phyloP scores from a whole-genome alignment of 106 monocot species.

The Posidonia australis region DNA sequence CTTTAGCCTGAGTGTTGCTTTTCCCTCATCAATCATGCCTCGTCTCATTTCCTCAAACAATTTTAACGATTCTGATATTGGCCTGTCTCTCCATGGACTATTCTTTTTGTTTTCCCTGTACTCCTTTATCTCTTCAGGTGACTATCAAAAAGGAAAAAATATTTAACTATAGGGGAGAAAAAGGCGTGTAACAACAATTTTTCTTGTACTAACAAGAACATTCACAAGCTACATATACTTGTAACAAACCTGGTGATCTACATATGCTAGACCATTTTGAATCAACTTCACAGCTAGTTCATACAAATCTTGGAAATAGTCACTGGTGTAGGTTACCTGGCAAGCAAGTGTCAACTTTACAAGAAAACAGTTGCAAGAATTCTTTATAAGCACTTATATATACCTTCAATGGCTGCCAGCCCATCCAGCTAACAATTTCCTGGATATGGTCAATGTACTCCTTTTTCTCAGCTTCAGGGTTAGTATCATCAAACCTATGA shows the following conservation, averaged over 20 bases:
- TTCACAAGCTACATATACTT: not conserved
- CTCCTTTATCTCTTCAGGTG: constrained; percentile 83
- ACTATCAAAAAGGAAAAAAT: constrained; percentile 17
- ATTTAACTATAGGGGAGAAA: not conserved
- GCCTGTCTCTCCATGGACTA: constrained; percentile 96
- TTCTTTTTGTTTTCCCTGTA: constrained; percentile 88
- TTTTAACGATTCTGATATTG: constrained; percentile 70
- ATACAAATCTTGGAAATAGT: constrained; percentile 83
- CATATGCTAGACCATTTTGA: constrained; percentile 65
- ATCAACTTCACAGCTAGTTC: constrained; percentile 81
- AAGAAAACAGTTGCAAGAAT: not conserved
- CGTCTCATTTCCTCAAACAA: constrained; percentile 83
- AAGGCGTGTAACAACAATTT: not conserved
- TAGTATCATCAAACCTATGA: constrained; percentile 92
- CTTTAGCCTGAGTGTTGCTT: constrained; percentile 90
- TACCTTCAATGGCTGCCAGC: constrained; percentile 93
- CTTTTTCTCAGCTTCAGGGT: constrained; percentile 90
- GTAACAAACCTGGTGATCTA: constrained; percentile 91
- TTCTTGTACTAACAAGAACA: not conserved
- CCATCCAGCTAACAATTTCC: constrained; percentile 95
- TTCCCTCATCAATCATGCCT: constrained; percentile 86
- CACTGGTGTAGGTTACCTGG: constrained; percentile 84
- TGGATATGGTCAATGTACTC: constrained; percentile 96
- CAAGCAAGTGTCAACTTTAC: constrained; percentile 12
- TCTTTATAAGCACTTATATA: not conserved